phyloP scores from a whole-genome alignment of 805 yeast species.

The Saccharomyces mikatae region DNA sequence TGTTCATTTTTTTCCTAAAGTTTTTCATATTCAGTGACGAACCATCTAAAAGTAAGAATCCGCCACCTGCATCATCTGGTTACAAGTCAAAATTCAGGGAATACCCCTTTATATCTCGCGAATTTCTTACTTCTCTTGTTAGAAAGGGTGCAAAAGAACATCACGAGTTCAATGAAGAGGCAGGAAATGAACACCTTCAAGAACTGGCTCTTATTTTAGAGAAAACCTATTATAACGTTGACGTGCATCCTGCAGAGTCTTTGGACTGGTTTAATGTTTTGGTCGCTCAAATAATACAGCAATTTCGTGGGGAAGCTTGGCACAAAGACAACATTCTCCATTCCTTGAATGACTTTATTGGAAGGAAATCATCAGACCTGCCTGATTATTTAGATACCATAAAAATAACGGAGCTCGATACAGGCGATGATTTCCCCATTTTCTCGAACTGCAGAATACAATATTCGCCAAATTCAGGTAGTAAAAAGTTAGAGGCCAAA shows the following conservation, averaged over 20 bases:
- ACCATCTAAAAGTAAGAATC: constrained; percentile 33
- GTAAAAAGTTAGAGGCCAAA: constrained; percentile 60
- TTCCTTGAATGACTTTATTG: constrained; percentile 60
- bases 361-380: constrained; percentile 39
- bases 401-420: constrained; percentile 72
- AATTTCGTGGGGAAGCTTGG: constrained; percentile 82
- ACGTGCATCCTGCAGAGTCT: constrained; percentile 80
- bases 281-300: constrained; percentile 83
- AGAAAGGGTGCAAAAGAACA: constrained; percentile 27
- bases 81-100: neutral
- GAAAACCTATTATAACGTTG: constrained; percentile 86
- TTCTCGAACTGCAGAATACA: constrained; percentile 85
- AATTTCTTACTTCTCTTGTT: constrained; percentile 19
- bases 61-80: constrained; percentile 6
- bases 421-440: constrained; percentile 93
- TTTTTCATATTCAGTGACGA: constrained; percentile 72
- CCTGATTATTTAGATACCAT: constrained; percentile 80
- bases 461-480: constrained; percentile 44
- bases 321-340: constrained; percentile 77
- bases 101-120: constrained; percentile 1
- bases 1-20: constrained; percentile 56
- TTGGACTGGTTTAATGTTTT: constrained; percentile 95
- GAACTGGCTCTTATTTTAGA: constrained; percentile 47
- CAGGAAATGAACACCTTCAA: constrained; percentile 12
- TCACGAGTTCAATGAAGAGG: constrained; percentile 16